phyloP scores from a whole-genome alignment of 768 basidiomycete species.

The Tricholoma bakamatsutake region DNA sequence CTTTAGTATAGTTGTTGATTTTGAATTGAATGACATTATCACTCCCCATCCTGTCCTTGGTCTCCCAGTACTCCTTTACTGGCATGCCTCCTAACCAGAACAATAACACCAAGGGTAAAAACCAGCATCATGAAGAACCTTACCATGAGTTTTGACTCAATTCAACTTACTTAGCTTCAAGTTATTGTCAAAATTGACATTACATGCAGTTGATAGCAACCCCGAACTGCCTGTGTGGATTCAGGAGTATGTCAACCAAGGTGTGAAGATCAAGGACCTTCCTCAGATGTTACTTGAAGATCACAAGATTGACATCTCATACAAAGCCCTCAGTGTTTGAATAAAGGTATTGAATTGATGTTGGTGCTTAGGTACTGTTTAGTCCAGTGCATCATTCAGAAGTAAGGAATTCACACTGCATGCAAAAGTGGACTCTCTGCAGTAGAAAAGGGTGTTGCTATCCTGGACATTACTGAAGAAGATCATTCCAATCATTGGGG shows the following conservation, averaged over 20 bases:
- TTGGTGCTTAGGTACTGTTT: neutral
- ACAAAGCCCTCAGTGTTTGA: neutral
- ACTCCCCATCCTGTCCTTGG: neutral
- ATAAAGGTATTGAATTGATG: neutral
- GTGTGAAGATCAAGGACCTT: neutral
- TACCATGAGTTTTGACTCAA: too few relatives aligned
- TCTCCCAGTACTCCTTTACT: neutral
- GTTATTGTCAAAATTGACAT: neutral
- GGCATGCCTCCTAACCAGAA: neutral
- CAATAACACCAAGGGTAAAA: neutral
- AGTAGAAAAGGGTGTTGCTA: neutral
- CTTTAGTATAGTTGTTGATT: neutral
- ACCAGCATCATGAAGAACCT: neutral
- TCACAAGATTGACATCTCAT: neutral
- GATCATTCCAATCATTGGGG: neutral
- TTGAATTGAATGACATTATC: neutral
- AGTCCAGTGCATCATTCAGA: neutral
- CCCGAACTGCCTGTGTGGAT: neutral
- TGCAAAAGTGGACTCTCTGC: neutral
- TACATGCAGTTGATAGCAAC: neutral
- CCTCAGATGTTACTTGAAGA: neutral
- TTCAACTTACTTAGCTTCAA: neutral
- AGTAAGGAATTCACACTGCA: neutral
- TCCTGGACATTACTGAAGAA: neutral
- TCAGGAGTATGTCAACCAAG: neutral